Conservation (phyloP, 2,329 filamentous ascomycete genomes). For the Lojkania enalia region DNA sequence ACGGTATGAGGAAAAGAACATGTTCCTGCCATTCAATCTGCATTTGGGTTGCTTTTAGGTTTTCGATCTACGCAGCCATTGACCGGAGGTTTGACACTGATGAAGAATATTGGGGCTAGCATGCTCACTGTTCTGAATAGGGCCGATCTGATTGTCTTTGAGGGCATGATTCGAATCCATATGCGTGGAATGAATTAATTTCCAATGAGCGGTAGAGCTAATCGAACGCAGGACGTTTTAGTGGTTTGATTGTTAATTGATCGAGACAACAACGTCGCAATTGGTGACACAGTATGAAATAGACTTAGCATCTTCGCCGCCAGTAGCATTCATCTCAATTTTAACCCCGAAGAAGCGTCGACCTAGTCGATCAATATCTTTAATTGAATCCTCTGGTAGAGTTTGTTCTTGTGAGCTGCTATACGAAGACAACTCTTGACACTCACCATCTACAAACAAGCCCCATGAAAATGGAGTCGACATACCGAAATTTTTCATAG, state of each 20-base stretch:
- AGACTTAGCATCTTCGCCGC: slow-evolving; percentile 60
- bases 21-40: too few species aligned
- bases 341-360: slow-evolving; percentile 55
- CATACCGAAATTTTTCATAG: too few species aligned
- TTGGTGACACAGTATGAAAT: slow-evolving; percentile 56
- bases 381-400: slow-evolving; percentile 62
- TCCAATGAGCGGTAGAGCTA: slow-evolving; percentile 56
- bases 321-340: slow-evolving; percentile 52
- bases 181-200: slow-evolving; percentile 60
- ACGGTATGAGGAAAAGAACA: too few species aligned
- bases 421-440: slow-evolving; percentile 56
- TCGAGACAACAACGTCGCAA: slow-evolving; percentile 61
- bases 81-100: too few species aligned
- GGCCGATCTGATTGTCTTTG: slow-evolving; percentile 58
- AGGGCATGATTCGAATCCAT: slow-evolving; percentile 64
- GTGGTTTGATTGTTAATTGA: slow-evolving; percentile 63
- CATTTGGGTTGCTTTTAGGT: too few species aligned
- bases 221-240: slow-evolving; percentile 54
- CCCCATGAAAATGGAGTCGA: too few species aligned
- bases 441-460: too few species aligned
- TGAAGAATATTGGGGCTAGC: too few species aligned
- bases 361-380: slow-evolving; percentile 62
- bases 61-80: too few species aligned
- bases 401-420: slow-evolving; percentile 57
- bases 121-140: slow-evolving; percentile 61